Evolutionary conservation across 306 rosid genomes (phyloP), one percentile per base, ranked within the genome.

Genomic region (Quillaja saponaria): DNA sequence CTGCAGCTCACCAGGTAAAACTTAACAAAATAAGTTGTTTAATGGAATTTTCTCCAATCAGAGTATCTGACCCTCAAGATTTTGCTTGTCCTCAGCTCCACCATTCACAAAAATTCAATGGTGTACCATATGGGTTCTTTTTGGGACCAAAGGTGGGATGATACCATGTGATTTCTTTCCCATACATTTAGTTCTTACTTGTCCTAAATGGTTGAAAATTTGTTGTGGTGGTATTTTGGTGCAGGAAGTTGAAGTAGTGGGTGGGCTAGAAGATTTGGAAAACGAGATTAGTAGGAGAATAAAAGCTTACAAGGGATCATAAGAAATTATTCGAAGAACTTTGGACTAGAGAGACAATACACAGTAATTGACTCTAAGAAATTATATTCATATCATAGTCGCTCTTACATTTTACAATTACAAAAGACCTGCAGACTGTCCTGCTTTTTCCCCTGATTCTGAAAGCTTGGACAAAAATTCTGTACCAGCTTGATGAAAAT

Each of bases 91-190:
- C 71, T 53, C 75, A 94, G 99, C 91, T 94, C 56, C 99, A 94
- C 75, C 99, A 89, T 73, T 78, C 96, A 3, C 97, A 94, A 57
- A 90, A 87, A 67, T 94, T 89, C 78, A 6, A 83, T 5, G 97
- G 99, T 20, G 97, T 94, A 8, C 99, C 99, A 9, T 94, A 89
- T 64, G 99, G 99, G 45, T 73, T 94, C 73, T 94, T 94, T 83
- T 73, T 94, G 66, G 99, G 99, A 80, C 99, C 97, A 1, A 87
- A 78, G 87, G 96, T 91, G 46, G n/a, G n/a, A n/a, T 18, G 83
- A 7, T n/a, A 18, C 9, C 31, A 5, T 18, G 51, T 12, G 53
- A 0, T 21, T 9, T 19, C 34, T 15, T 28, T 45, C 31, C 31
- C 4, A 25, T 25, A 1, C 31, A 25, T 25, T 25, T 25, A 25